Base-by-base conservation (phyloP, 2,329 filamentous ascomycete genomes). In the Fragosphaeria purpurea region DNA sequence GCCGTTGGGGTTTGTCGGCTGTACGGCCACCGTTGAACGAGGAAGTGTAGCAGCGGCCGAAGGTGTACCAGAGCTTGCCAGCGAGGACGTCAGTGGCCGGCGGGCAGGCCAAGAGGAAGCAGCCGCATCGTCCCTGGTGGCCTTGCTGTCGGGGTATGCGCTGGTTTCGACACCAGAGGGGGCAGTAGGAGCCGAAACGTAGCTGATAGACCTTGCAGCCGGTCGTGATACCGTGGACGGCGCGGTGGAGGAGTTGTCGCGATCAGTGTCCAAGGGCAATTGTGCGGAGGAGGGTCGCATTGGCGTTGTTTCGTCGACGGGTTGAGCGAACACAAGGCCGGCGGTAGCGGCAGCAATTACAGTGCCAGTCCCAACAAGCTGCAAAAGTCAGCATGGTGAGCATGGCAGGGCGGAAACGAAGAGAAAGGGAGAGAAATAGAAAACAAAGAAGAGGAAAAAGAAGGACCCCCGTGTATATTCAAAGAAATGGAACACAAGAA, bases 301-400 rank as follows among this genome's bases (percentile, higher is more conserved):
- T 34, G 56, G 49, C 41, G 58, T 60, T 43, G 62, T 64, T 54
- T 67, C 60, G 58, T 77, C 73, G 57, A 66, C 61, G 43, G 73
- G 67, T 63, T 80, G 75, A 58, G 75, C 77, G 64, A 82, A 80
- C 57, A 76, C 75, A 55, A 82, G 67, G 58, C 78, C 77, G 58
- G 70, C 73, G 64, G 76, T 71, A 58, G 77, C 77, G 61, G 77
- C 76, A 66, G 77, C 78, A 63, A 80, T 74, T 57, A 76, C 77
- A 66, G 77, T 77, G 64, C 78, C 76, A 58, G 77, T 75, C 65
- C 77, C 78, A 66, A 80, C 74, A 60, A 82, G 76, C 78, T 82
- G 60, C 46, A 55, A 35, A 41, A 33, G 22, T 35, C 11, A 11
- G 48, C 7, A 41, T 7, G 37, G 12, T 7, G 35, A 22, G 22